Evolutionary conservation across 768 basidiomycete genomes (phyloP), one percentile per base, ranked within the genome.

Genomic region (Hygrophorus pudorinus): DNA sequence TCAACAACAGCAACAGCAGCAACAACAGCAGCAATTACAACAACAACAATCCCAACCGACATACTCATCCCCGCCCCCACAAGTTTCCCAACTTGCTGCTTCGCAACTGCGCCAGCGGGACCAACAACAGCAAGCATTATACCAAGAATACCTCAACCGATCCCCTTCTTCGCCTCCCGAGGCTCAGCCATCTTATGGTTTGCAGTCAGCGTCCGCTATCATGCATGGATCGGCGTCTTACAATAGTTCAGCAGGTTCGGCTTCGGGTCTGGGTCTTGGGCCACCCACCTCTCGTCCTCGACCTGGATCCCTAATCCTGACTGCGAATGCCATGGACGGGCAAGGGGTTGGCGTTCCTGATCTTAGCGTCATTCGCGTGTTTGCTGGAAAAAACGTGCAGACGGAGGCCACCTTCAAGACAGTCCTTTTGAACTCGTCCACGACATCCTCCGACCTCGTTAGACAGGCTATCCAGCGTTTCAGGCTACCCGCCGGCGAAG

Each of bases 391-490:
- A 51, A 74, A 88, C 51, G 59, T 98, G 50, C 81, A 91, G 59
- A 89, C 91, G 0, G 93, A 98, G 54, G 90, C 92, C 2, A 96
- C 94, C 4, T 99, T 99, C 75, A 98, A 98, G 68, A 98, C 96
- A 5, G 96, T 94, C 1, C 65, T 98, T 13, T 74, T 98, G 45
- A 97, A 93, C 55, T 68, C 85, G 4, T 80, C 79, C 1, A 97
- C 94, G 0, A 85, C 84, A 0, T 77, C 89, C 0, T 65, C 71
- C 0, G 94, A 96, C 47, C 77, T 99, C 33, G 75, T 98, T 41
- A 74, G 77, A 45, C 96, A 99, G 65, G 89, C 93, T 5, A 82
- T 92, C 44, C 94, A 97, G 60, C 80, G 96, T 5, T 98, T 99
- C 78, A 70, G 88, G 27, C 66, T 98, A 4, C 78, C 84, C 0